Base-by-base conservation (phyloP, 75 land plant species). In the Azolla pinnata region DNA sequence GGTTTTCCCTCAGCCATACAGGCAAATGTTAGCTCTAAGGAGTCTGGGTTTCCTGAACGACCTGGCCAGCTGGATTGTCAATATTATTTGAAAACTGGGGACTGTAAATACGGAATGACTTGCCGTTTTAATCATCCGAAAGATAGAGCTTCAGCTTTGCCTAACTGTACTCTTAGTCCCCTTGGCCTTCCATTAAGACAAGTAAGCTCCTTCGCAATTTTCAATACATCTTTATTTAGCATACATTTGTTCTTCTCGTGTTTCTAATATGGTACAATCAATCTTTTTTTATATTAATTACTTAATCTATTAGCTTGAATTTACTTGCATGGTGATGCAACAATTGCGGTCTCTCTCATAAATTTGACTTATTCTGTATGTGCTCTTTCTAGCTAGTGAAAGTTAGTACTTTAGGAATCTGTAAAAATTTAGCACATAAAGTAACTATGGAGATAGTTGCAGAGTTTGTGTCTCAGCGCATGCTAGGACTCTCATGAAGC, bases 11-110 rank as follows among this genome's bases (percentile, higher is more conserved):
- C 86, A 21, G 62, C 83, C 47, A 59, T 71, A 47, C 69, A 67
- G 53, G 33, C 74, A 19, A 31, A 31, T 18, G 44, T 57, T 18
- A 42, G 33, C 4, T 83, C 72, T 29, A 77, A 77, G 33, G 90
- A 83, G 25, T 69, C 59, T 64, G 59, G 69, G 47, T 87, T 87
- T 64, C 93, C 93, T 44, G 88, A 84, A 69, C 75, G 93, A 49
- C 93, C 85, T 50, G 93, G 79, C 28, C 83, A 86, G 55, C 91
- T 80, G 35, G 99, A 90, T 34, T 95, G 99, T 62, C 92, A 90
- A 55, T 93, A 83, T 60, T 95, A 95, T 72, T 81, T 95, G 88
- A 95, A 95, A 62, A 95, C 99, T 28, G 99, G 99, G 26, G 97
- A 90, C 69, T 95, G 99, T 62, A 95, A 95, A 59, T 95, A 81